phyloP scores from a whole-genome alignment of 345 rosid species.

The Ricinus communis region DNA sequence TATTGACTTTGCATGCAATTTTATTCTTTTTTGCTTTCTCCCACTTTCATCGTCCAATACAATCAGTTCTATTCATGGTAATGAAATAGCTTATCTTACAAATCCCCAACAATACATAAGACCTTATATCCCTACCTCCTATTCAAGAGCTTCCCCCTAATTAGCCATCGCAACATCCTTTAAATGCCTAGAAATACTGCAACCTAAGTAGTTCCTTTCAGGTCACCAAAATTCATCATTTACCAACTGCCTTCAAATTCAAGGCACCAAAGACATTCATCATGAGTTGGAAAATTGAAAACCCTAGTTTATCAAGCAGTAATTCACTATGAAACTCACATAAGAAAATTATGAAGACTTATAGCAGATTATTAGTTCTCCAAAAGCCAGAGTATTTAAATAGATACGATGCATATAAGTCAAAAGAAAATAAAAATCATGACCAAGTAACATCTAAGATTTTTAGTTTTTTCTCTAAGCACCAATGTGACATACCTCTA shows the following conservation, averaged over 20 bases:
- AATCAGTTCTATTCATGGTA: neutral
- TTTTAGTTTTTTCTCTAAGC: too few species aligned
- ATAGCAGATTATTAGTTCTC: neutral
- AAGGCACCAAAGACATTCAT: neutral
- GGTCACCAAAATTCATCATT: neutral
- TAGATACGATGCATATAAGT: slow-evolving; percentile 7
- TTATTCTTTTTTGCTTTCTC: neutral
- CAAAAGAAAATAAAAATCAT: neutral
- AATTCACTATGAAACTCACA: neutral
- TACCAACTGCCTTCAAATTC: neutral
- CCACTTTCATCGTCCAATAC: neutral
- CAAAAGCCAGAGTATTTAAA: neutral
- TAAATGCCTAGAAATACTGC: neutral
- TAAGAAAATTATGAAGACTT: neutral
- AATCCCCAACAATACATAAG: neutral
- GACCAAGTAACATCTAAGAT: slow-evolving; percentile 22
- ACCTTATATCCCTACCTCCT: neutral
- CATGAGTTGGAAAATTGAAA: neutral
- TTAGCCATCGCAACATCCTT: neutral
- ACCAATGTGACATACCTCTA: slow-evolving; percentile 57
- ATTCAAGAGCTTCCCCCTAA: neutral
- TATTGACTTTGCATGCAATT: neutral
- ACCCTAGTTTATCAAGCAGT: neutral
- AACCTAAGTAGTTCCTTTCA: neutral
- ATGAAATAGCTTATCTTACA: too few species aligned